Conservation (phyloP, 805 yeast genomes). For the Kodamaea sagamina region DNA sequence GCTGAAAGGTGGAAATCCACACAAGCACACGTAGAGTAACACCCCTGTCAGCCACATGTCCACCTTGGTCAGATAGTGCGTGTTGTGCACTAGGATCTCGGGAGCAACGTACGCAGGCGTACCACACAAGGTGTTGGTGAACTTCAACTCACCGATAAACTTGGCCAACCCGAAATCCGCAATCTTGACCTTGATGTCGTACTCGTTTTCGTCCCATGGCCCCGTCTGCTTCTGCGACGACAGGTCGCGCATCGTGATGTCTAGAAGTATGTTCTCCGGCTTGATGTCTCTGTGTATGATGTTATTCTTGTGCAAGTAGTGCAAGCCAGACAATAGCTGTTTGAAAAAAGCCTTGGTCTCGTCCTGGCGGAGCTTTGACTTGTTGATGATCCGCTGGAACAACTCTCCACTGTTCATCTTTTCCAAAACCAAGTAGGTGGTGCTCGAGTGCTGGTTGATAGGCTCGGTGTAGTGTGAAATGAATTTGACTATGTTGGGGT, state of each 20-base stretch:
- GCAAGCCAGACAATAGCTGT: conserved; percentile 45
- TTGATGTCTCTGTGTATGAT: conserved; percentile 49
- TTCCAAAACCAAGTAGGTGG: conserved; percentile 67
- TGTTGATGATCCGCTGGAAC: conserved; percentile 68
- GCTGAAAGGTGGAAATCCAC: conserved; percentile 85
- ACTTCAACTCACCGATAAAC: conserved; percentile 68
- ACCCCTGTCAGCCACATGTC: conserved; percentile 87
- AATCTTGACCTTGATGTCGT: conserved; percentile 66
- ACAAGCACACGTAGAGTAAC: conserved; percentile 70
- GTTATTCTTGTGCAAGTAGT: conserved; percentile 40
- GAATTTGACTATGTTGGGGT: conserved; percentile 69
- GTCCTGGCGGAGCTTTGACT: conserved; percentile 58
- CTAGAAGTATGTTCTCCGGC: conserved; percentile 48
- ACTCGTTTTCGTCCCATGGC: conserved; percentile 63
- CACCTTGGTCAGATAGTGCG: conserved; percentile 67
- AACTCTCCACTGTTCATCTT: conserved; percentile 75
- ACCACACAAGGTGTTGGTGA: conserved; percentile 79
- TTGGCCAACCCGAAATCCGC: conserved; percentile 81
- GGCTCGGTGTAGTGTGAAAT: conserved; percentile 59
- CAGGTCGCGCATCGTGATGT: conserved; percentile 47
- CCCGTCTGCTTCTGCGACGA: conserved; percentile 39
- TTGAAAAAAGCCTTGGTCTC: conserved; percentile 62
- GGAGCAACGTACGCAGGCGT: conserved; percentile 90
- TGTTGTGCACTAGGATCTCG: conserved; percentile 58
- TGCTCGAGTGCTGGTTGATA: conserved; percentile 49